phyloP scores from a whole-genome alignment of 2,329 filamentous ascomycete species.

The Ceratocystis albifundus region DNA sequence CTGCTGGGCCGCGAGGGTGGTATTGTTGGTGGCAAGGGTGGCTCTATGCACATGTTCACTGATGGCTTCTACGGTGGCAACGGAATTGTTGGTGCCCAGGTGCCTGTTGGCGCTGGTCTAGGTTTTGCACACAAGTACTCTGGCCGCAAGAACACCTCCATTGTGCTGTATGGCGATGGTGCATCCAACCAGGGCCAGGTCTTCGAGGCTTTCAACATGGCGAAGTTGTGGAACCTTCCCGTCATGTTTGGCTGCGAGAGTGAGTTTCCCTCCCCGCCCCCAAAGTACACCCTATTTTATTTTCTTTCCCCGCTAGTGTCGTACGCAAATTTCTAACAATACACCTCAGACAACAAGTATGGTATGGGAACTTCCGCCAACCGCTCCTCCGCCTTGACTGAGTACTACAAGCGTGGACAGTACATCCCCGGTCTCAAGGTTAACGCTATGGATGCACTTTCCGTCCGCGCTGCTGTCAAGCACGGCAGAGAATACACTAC shows the following conservation, averaged over 20 bases:
- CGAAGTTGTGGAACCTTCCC: constrained; percentile 95
- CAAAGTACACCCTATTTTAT: background rate
- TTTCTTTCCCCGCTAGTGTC: background rate
- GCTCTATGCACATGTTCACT: constrained; percentile 99
- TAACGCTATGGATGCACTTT: constrained; percentile 98
- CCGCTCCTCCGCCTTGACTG: constrained; percentile 87
- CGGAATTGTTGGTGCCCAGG: constrained; percentile 97
- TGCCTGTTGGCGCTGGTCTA: constrained; percentile 90
- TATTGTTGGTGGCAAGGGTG: constrained; percentile 97
- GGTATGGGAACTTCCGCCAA: constrained; percentile 97
- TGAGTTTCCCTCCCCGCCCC: constrained; percentile 45
- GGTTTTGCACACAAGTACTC: constrained; percentile 96
- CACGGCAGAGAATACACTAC: constrained; percentile 83
- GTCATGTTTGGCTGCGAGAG: constrained; percentile 97
- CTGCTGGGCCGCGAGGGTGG: constrained; percentile 88
- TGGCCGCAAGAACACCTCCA: constrained; percentile 69
- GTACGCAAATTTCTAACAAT: background rate
- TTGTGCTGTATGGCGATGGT: constrained; percentile 94
- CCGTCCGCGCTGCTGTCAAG: constrained; percentile 90
- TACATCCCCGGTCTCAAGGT: constrained; percentile 99
- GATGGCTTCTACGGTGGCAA: constrained; percentile 98
- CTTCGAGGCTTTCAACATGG: constrained; percentile 99
- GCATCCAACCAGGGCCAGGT: constrained; percentile 98
- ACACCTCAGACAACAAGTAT: constrained; percentile 85
- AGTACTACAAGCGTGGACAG: constrained; percentile 99